A percentile compares a stretch with the other conserved stretches of the same genome.
Conservation (phyloP, 192 early-diverging fungal genomes). For the Backusella mclennaniae region DNA sequence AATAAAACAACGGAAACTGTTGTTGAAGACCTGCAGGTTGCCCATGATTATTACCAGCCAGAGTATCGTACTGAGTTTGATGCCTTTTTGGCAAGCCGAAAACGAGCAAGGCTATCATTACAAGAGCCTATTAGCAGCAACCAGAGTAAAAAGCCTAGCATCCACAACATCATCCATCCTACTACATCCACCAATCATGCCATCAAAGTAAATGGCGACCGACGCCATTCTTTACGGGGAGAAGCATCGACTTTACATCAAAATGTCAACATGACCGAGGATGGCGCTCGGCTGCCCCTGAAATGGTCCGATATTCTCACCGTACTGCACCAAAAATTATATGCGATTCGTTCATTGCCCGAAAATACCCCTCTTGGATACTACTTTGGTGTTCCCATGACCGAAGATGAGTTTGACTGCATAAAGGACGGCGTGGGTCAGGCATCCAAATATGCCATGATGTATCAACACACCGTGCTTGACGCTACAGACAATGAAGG, state of each 20-base stretch:
- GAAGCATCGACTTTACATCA: constrained; percentile 33
- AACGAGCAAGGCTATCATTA: not conserved
- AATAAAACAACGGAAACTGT: constrained; percentile 20
- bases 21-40: not conserved
- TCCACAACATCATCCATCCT: not conserved
- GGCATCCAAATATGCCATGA: constrained; percentile 81
- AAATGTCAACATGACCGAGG: not conserved
- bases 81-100: constrained; percentile 22
- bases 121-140: not conserved
- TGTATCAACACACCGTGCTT: constrained; percentile 82
- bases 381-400: constrained; percentile 95
- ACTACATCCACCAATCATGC: not conserved
- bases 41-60: not conserved
- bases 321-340: constrained; percentile 49
- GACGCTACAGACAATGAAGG: constrained; percentile 86
- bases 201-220: not conserved
- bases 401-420: constrained; percentile 90
- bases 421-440: constrained; percentile 75
- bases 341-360: constrained; percentile 69
- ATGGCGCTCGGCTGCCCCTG: not conserved
- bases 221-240: constrained; percentile 13
- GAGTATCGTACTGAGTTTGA: constrained; percentile 21
- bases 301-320: constrained; percentile 2
- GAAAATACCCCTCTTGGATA: constrained; percentile 77
- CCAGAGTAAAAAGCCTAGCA: not conserved